Percentiles rank a stretch among this genome's conserved stretches.
Conservation (phyloP, 2,329 filamentous ascomycete species). For the Colletotrichum sp. region DNA sequence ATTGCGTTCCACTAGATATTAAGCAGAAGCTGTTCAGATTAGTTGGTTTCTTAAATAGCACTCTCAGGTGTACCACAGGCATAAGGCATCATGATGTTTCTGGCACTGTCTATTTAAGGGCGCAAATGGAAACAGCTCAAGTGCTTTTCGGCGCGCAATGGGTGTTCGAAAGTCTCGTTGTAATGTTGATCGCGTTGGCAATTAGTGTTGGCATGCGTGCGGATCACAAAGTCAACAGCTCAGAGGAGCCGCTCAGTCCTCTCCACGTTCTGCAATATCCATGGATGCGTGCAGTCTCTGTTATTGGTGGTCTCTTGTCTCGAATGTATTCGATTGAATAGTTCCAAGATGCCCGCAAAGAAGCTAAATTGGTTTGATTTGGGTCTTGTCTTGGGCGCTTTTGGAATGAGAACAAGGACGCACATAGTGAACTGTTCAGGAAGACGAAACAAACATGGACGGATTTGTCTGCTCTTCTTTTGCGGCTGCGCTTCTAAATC, state of each 20-base stretch:
- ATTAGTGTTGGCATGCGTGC: rapidly evolving
- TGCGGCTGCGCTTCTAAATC: not conserved
- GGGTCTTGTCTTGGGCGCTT: not conserved
- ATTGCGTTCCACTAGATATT: not conserved
- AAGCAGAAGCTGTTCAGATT: not conserved
- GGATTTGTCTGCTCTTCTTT: not conserved
- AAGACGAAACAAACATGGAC: rapidly evolving
- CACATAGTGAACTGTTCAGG: rapidly evolving
- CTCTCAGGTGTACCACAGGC: no score
- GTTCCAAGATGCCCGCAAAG: rapidly evolving
- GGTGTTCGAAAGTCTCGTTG: not conserved
- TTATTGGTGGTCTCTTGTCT: not conserved
- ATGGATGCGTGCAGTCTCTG: not conserved
- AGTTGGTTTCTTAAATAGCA: not conserved
- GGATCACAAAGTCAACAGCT: not conserved
- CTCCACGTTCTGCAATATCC: rapidly evolving
- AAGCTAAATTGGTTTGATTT: rapidly evolving
- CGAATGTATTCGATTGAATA: rapidly evolving
- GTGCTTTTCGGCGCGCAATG: not conserved
- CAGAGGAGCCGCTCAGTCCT: not conserved
- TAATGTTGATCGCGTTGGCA: not conserved
- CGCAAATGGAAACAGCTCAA: rapidly evolving
- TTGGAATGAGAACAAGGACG: not conserved
- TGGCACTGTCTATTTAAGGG: not conserved
- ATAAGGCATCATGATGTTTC: no score